Percentiles rank a stretch among this genome's conserved stretches.
Evolutionary conservation across 768 basidiomycete species (phyloP).

Genomic region (Tulasnella sp.): DNA sequence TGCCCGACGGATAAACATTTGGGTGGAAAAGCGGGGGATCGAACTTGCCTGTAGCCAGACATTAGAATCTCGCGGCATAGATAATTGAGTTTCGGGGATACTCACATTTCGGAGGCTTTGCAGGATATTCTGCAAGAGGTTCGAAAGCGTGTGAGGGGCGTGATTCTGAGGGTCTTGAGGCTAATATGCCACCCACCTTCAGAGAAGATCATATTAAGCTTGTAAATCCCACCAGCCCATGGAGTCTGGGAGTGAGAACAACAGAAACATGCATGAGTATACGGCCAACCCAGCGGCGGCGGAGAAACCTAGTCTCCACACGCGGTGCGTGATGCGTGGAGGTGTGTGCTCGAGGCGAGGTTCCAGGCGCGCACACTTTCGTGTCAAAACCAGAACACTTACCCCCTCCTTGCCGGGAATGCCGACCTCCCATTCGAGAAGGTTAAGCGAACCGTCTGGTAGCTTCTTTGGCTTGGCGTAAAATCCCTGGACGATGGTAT

Average conservation of each 20-base stretch:
- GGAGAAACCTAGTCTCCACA: not conserved
- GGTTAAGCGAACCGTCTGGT: slow-evolving; percentile 88
- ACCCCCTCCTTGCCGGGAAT: slow-evolving; percentile 91
- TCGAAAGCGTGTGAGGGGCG: slow-evolving; percentile 24
- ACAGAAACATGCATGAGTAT: not conserved
- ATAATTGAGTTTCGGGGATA: slow-evolving; percentile 27
- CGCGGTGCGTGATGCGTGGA: not conserved
- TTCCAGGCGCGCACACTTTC: not conserved
- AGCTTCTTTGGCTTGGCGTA: slow-evolving; percentile 91
- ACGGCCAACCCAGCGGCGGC: not conserved
- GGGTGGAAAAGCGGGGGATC: slow-evolving; percentile 93
- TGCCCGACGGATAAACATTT: slow-evolving; percentile 98
- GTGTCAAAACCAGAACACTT: slow-evolving; percentile 39
- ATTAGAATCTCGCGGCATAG: slow-evolving; percentile 11
- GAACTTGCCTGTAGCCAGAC: slow-evolving; percentile 74
- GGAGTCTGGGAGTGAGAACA: slow-evolving; percentile 58
- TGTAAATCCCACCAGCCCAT: slow-evolving; percentile 97
- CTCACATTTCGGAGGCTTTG: slow-evolving; percentile 89
- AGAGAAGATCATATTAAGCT: slow-evolving; percentile 90
- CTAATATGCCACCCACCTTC: slow-evolving; percentile 59
- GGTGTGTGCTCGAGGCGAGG: not conserved
- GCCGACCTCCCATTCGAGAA: slow-evolving; percentile 98
- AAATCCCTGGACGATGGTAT: slow-evolving; percentile 65
- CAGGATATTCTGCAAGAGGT: slow-evolving; percentile 71
- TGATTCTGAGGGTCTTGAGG: not conserved